These are phyloP conservation scores for Fusarium lyarnte DNA, from an alignment of 2,329 filamentous ascomycete species.

Conservation along the genomic window DNA sequence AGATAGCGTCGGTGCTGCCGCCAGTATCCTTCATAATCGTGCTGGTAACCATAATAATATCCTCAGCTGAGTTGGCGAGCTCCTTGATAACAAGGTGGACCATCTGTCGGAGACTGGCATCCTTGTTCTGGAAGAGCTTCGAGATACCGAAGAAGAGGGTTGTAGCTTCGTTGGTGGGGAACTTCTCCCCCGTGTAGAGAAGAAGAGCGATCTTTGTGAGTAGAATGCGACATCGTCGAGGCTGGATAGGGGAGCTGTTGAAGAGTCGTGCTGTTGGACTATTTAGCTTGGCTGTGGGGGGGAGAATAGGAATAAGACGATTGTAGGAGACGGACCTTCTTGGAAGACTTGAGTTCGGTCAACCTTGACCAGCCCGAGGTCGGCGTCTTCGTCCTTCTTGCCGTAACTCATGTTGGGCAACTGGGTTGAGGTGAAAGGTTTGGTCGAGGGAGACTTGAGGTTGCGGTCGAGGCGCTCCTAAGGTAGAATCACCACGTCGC, in stretches of 20 bases:
- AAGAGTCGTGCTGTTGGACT: slow-evolving; percentile 83
- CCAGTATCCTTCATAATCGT: slow-evolving; percentile 99
- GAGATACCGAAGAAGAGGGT: slow-evolving; percentile 99
- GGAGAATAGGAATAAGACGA: slow-evolving; percentile 43
- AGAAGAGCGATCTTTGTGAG: slow-evolving; percentile 97
- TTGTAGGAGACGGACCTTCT: slow-evolving; percentile 75
- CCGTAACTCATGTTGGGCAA: slow-evolving; percentile 86
- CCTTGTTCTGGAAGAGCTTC: slow-evolving; percentile 99
- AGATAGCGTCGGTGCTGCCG: slow-evolving; percentile 91
- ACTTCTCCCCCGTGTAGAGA: slow-evolving; percentile 95
- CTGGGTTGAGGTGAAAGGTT: slow-evolving; percentile 44
- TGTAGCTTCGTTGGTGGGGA: slow-evolving; percentile 96
- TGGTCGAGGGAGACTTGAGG: slow-evolving; percentile 49
- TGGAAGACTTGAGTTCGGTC: slow-evolving; percentile 98
- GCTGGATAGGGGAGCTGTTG: slow-evolving; percentile 96
- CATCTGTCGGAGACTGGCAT: slow-evolving; percentile 98
- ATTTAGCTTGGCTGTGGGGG: slow-evolving; percentile 50
- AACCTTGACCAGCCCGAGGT: slow-evolving; percentile 92
- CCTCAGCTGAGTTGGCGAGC: slow-evolving; percentile 91
- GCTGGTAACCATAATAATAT: slow-evolving; percentile 99
- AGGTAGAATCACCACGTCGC: slow-evolving; percentile 53
- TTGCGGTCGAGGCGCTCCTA: slow-evolving; percentile 44
- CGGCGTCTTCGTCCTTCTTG: slow-evolving; percentile 99
- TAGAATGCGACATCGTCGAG: slow-evolving; percentile 95
- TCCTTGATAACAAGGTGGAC: slow-evolving; percentile 99